Evolutionary conservation across 1,284 basidiomycete species (phyloP).

Genomic region (Tilletia setariae): DNA sequence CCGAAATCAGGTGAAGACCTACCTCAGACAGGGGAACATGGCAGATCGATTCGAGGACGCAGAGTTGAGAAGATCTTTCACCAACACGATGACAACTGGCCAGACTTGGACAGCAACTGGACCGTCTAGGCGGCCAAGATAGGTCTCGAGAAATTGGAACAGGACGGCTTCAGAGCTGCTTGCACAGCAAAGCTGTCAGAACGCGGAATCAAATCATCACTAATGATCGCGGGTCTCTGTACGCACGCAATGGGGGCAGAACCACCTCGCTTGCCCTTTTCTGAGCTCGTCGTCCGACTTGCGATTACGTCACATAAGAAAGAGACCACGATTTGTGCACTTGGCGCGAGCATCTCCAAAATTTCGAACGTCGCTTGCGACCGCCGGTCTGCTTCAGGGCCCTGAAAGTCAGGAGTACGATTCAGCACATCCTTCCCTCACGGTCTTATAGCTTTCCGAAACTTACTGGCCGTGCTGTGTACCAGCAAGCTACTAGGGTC

Average conservation of each 20-base stretch:
- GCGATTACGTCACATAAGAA: conserved; percentile 71
- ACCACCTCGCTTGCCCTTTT: conserved; percentile 23
- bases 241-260: conserved; percentile 21
- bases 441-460: not conserved
- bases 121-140: conserved; percentile 78
- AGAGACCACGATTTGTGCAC: conserved; percentile 80
- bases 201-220: not conserved
- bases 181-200: not conserved
- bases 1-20: conserved; percentile 65
- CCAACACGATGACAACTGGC: conserved; percentile 67
- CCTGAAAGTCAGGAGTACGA: not conserved
- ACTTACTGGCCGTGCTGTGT: not conserved
- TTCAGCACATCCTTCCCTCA: not conserved
- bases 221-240: not conserved
- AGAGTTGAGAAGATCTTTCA: conserved; percentile 70
- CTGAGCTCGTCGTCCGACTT: conserved; percentile 25
- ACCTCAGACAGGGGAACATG: conserved; percentile 56
- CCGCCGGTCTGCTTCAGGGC: conserved; percentile 21
- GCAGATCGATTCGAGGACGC: conserved; percentile 27
- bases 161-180: conserved; percentile 54
- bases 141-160: conserved; percentile 83
- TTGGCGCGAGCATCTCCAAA: conserved; percentile 76
- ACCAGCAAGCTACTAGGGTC: conserved; percentile 9
- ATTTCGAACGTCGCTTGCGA: conserved; percentile 68
- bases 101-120: conserved; percentile 88